These are phyloP conservation scores for Peronospora farinosa DNA, from an alignment of 352 stramenopile genomes.

Conservation along the genomic window DNA sequence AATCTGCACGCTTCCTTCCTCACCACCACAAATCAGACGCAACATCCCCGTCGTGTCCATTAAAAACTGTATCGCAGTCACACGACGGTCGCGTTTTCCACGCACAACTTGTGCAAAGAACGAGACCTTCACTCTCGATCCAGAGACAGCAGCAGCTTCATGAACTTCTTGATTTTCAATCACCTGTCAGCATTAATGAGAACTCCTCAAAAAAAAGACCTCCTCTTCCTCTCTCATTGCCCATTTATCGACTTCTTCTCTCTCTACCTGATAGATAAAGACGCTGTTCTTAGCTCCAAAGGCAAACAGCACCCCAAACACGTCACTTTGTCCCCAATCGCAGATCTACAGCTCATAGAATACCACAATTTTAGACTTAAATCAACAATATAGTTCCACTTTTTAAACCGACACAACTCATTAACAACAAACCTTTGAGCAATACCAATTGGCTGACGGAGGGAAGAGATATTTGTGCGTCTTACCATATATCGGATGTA, in stretches of 20 bases:
- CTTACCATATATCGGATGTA: neutral
- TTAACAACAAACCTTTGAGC: conserved; percentile 46
- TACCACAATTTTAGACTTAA: neutral
- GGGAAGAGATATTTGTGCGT: conserved; percentile 41
- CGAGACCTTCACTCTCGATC: conserved; percentile 9
- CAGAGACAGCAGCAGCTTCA: no score
- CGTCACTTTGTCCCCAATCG: conserved; percentile 45
- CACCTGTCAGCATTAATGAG: conserved; percentile 4
- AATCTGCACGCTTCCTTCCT: conserved; percentile 69
- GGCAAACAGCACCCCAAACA: conserved; percentile 34
- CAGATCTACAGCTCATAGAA: conserved; percentile 38
- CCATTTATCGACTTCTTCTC: neutral
- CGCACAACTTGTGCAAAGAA: conserved; percentile 52
- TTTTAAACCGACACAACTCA: neutral
- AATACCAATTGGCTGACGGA: conserved; percentile 75
- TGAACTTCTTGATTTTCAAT: neutral
- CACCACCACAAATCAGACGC: conserved; percentile 46
- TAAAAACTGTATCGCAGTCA: conserved; percentile 52
- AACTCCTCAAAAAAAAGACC: no score
- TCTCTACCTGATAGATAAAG: conserved; percentile 54
- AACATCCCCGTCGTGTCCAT: conserved; percentile 26
- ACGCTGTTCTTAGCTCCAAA: conserved; percentile 60
- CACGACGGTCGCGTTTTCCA: conserved; percentile 51
- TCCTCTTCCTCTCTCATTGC: no score
- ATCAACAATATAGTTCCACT: no score